A percentile compares a stretch with the other conserved stretches of the same genome.
Evolutionary conservation across 805 yeast species (phyloP).

Genomic region (Candida pseudoglaebosa): DNA sequence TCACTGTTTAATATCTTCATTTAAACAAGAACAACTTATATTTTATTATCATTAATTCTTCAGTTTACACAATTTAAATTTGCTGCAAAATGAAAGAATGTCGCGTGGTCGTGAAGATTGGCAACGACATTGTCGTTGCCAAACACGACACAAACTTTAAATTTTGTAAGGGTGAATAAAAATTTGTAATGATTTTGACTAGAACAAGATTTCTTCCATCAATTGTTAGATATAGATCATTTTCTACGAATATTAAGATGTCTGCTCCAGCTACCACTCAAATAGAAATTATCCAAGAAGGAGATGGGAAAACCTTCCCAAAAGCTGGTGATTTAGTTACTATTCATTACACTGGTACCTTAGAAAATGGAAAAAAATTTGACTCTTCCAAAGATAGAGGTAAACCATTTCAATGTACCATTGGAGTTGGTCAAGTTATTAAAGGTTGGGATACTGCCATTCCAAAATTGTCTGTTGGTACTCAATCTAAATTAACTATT

Average conservation of each 20-base stretch:
- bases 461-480: conserved; percentile 88
- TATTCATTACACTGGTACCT: conserved; percentile 93
- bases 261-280: conserved; percentile 39
- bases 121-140: too few relatives aligned
- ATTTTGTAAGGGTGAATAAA: too few relatives aligned
- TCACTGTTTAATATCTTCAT: too few relatives aligned
- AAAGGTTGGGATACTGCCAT: conserved; percentile 92
- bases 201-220: background rate
- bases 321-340: conserved; percentile 83
- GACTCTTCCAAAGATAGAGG: conserved; percentile 95
- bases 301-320: conserved; percentile 89
- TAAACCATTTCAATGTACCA: conserved; percentile 87
- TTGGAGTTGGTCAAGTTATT: conserved; percentile 96
- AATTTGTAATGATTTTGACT: background rate
- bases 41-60: too few relatives aligned
- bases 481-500: conserved; percentile 87
- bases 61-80: too few relatives aligned
- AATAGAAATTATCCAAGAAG: conserved; percentile 45
- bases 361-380: conserved; percentile 92
- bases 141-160: too few relatives aligned
- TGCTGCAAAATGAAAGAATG: too few relatives aligned
- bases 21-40: too few relatives aligned
- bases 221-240: conserved; percentile 1
- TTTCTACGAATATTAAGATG: conserved; percentile 17
- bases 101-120: too few relatives aligned